phyloP scores from a whole-genome alignment of 805 yeast genomes.

The Grigorovia transvaalensis region DNA sequence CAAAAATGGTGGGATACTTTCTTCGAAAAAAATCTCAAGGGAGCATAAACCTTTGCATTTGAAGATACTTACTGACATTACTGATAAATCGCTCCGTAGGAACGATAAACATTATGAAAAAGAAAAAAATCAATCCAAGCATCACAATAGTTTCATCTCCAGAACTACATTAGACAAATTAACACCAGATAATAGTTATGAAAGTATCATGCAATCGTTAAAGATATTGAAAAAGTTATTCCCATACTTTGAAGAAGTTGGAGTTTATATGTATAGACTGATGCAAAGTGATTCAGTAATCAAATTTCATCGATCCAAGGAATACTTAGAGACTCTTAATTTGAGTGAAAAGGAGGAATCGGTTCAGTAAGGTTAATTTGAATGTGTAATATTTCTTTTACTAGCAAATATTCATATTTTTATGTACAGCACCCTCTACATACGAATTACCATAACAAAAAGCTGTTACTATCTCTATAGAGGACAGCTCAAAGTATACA shows the following conservation, averaged over 20 bases:
- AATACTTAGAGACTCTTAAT: slow-evolving; percentile 24
- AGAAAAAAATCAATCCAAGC: background rate
- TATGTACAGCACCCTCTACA: background rate
- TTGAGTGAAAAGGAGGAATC: background rate
- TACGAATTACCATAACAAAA: background rate
- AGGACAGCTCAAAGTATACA: too few relatives aligned
- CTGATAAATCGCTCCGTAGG: background rate
- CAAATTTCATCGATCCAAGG: slow-evolving; percentile 44
- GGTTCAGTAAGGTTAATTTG: background rate
- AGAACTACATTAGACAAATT: background rate
- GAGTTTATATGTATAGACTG: slow-evolving; percentile 40
- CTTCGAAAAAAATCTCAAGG: background rate
- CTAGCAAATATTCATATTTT: background rate
- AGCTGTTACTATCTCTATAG: background rate
- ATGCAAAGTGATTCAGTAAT: slow-evolving; percentile 70
- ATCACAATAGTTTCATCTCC: background rate
- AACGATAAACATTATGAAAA: background rate
- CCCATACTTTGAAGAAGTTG: slow-evolving; percentile 40
- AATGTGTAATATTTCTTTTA: background rate
- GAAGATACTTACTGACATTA: background rate
- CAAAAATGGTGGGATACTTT: background rate
- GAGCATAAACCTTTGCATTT: background rate
- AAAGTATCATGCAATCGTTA: slow-evolving; percentile 21
- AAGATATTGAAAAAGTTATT: slow-evolving; percentile 30
- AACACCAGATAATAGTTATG: background rate